phyloP scores from a whole-genome alignment of 108 stramenopile genomes.

The Aurantiochytrium sp. region DNA sequence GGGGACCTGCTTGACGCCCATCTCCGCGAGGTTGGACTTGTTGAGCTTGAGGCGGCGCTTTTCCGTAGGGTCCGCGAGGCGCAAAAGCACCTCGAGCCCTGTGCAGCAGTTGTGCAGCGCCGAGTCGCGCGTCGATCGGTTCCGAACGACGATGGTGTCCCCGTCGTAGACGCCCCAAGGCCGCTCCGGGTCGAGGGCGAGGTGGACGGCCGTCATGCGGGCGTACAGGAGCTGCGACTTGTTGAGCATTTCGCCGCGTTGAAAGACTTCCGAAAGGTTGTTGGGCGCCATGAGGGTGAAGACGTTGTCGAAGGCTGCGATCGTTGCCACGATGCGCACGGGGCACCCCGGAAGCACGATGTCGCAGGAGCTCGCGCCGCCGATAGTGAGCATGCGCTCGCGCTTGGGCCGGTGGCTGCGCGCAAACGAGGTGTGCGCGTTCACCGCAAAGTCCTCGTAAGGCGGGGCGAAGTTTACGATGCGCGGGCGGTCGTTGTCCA shows the following conservation, averaged over 20 bases:
- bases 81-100: background rate
- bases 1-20: background rate
- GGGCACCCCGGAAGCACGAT: slow-evolving; percentile 14
- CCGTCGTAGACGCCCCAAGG: background rate
- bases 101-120: background rate
- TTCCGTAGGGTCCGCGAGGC: background rate
- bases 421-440: background rate
- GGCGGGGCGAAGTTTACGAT: background rate
- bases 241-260: background rate
- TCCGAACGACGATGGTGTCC: background rate
- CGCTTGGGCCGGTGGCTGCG: background rate
- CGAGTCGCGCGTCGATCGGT: background rate
- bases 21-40: background rate
- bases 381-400: background rate
- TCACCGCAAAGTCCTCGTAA: background rate
- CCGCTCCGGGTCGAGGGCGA: background rate
- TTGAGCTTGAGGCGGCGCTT: background rate
- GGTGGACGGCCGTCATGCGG: background rate
- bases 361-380: background rate
- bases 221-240: background rate
- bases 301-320: background rate
- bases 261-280: background rate
- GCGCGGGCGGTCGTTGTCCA: background rate
- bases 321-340: background rate
- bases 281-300: slow-evolving; percentile 1